These are phyloP conservation scores for Jacaranda copaia DNA, from an alignment of 257 asterid species.

Conservation along the genomic window DNA sequence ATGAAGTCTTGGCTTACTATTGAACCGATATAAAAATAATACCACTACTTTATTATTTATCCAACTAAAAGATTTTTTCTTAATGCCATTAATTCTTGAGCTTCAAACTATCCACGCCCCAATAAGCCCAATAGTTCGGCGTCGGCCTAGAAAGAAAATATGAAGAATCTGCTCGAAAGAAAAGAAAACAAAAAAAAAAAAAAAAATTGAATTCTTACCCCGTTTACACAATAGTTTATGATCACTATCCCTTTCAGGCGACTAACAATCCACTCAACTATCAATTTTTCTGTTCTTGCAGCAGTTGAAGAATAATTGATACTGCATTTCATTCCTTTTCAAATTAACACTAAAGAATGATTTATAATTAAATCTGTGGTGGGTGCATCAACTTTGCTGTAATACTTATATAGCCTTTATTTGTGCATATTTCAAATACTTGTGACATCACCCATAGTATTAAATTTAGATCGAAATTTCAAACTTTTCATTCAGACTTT, in stretches of 20 bases:
- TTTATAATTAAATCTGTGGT: conserved; percentile 5
- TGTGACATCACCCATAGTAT: no score
- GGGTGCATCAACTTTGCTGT: conserved; percentile 7
- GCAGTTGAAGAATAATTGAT: conserved; percentile 38
- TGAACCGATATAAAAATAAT: neutral
- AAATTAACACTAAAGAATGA: conserved; percentile 5
- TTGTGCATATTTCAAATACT: no score
- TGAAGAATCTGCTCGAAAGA: neutral
- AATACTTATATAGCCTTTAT: neutral
- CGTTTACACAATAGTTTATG: conserved; percentile 32
- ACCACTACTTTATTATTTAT: neutral
- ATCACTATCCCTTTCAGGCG: conserved; percentile 38
- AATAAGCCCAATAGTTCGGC: neutral
- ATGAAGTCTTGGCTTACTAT: no score
- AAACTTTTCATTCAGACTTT: no score
- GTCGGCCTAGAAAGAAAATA: neutral
- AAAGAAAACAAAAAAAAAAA: neutral
- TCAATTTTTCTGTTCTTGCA: conserved; percentile 29
- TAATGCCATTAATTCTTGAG: neutral
- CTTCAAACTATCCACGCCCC: neutral
- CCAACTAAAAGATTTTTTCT: neutral
- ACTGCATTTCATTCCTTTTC: neutral
- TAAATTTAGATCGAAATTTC: no score
- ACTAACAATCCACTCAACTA: conserved; percentile 24
- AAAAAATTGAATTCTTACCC: neutral